Base-by-base conservation (phyloP, 305 asterid genomes). In the Euphrasia arctica region DNA sequence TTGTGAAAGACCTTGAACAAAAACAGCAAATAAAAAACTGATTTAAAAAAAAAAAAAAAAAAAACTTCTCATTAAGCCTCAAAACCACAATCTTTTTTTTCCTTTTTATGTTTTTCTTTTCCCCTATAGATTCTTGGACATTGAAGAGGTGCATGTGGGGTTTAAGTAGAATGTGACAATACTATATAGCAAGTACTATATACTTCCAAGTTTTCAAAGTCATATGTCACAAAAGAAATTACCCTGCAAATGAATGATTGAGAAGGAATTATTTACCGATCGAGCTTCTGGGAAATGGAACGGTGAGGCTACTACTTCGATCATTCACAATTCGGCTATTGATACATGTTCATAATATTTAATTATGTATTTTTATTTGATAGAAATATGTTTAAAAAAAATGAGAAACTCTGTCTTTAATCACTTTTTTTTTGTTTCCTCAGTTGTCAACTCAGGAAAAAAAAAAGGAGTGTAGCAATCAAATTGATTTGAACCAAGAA, bases 201-300 rank as follows among this genome's bases (percentile, higher is more conserved):
- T 36, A 36, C 54, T 54, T 77, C 76, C 72, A 77, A 65, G 51
- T 25, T 51, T 31, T 43, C 28, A 47, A 51, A 62, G 47, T 68
- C 60, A 31, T 54, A 31, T 54, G 29, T 66, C 63, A 73, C 65
- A 59, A 36, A 59, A 10, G 13, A 70, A 9, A 32, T 9, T 58
- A 62, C 76, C 42, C 11, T 58, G 58, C 76, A 70, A 70, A 74
- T 14, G 65, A 58, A 67, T 36, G 58, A 39, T 36, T 69, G 51
- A 75, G 67, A 72, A 72, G 42, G 62, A 72, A 78, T 18, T 69
- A 66, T 74, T 65, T 68, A 62, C 71, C 75, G 60, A 36, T 18
- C 22, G 22, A 18, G 9, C 42, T 36, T 36, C 42, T 36, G 42
- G 2, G 9, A 36, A 36, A 36, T 9, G 42, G 42, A 36, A 36